Base-by-base conservation (phyloP, 78 protist genomes). In the Guillardia theta region DNA sequence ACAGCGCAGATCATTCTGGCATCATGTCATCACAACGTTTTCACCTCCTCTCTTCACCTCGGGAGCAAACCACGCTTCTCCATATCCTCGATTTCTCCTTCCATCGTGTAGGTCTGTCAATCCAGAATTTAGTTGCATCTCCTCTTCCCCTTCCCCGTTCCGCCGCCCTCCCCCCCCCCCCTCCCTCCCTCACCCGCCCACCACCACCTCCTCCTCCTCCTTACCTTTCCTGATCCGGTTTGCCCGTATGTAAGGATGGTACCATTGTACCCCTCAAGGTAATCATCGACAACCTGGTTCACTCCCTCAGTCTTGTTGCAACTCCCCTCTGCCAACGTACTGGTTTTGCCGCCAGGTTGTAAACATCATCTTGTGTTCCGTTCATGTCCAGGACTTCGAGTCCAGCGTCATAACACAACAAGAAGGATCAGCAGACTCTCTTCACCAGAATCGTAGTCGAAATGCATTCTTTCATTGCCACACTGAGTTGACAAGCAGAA, bases 91-190 rank as follows among this genome's bases (percentile, higher is more conserved):
- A 43, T 37, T 30, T 8, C 45, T 30, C 90, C 90, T 30, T 78
- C 90, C 90, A 78, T 78, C 4, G 90, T 78, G 50, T 43, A 78
- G 37, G 90, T 78, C 70, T n/a, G n/a, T n/a, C n/a, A n/a, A n/a
- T n/a, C n/a, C n/a, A n/a, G n/a, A n/a, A n/a, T n/a, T n/a, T n/a
- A n/a, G n/a, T n/a, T n/a, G n/a, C n/a, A n/a, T n/a, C n/a, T n/a
- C n/a, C n/a, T n/a, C n/a, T n/a, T n/a, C n/a, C n/a, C n/a, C n/a
- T 58, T 58, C 39, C 70, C 70, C 39, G 70, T 27, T 8, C 70
- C 70, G 70, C 39, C 27, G 39, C 27, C 39, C 27, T 3, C 6
- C 70, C 70, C 70, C 58, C 10, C 58, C 70, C 21, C 27, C 21
- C 70, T 24, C 70, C 70, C 4, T 0, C 4, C 27, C 39, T 30